Evolutionary conservation across 108 stramenopile genomes (phyloP).

Genomic region (Poteriospumella lacustris): DNA sequence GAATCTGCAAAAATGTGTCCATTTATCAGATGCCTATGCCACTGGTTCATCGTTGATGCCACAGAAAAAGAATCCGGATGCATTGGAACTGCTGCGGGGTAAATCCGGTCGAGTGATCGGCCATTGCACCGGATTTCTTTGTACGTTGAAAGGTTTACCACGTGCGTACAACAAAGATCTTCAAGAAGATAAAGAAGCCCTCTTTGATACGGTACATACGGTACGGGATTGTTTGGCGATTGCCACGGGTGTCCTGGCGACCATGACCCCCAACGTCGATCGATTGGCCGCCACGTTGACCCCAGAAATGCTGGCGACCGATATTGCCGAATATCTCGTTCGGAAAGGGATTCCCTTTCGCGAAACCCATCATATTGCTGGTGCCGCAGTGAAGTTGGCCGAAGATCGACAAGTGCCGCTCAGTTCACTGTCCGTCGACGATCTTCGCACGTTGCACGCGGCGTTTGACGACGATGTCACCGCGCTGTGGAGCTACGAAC

Average conservation of each 20-base stretch:
- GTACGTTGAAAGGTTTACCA: conserved; percentile 92
- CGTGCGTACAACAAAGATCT: conserved; percentile 99
- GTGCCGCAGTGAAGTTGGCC: conserved; percentile 57
- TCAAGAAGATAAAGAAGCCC: conserved; percentile 96
- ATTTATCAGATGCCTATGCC: conserved; percentile 92
- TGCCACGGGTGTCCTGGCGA: conserved; percentile 45
- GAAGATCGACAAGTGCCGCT: conserved; percentile 48
- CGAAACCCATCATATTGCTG: conserved; percentile 95
- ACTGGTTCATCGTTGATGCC: conserved; percentile 98
- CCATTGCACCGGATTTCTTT: conserved; percentile 75
- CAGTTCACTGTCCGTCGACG: conserved; percentile 36
- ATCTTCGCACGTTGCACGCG: conserved; percentile 49
- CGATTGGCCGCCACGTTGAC: conserved; percentile 74
- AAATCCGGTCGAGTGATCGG: conserved; percentile 93
- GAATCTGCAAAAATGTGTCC: conserved; percentile 73
- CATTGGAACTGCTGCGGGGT: conserved; percentile 90
- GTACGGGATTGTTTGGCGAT: conserved; percentile 90
- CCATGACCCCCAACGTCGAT: conserved; percentile 81
- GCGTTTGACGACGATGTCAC: conserved; percentile 53
- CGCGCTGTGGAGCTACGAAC: conserved; percentile 55
- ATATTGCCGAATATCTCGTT: conserved; percentile 97
- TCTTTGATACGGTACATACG: conserved; percentile 88
- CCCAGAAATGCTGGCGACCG: conserved; percentile 98
- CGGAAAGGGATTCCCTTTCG: conserved; percentile 96
- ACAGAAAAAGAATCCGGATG: conserved; percentile 99